Evolutionary conservation across 768 basidiomycete species (phyloP), one percentile per base, ranked within the genome.

Genomic region (Tremella yokohamensis): DNA sequence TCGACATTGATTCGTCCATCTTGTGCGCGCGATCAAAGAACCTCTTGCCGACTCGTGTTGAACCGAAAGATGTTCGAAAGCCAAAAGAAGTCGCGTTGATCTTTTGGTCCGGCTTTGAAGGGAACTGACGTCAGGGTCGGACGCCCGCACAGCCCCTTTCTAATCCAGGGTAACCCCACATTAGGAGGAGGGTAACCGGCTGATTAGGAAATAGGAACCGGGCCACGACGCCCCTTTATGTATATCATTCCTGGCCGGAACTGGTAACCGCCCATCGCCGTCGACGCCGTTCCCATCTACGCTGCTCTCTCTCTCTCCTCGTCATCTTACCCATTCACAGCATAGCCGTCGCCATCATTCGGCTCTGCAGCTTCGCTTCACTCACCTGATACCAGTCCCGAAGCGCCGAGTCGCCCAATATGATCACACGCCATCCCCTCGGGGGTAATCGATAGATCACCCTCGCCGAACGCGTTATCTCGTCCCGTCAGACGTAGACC

Each of bases 351-450:
- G 42, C n/a, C 42, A 45, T 6, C 8, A 8, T 34, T 11, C 29
- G 29, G 29, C 29, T 11, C 11, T 6, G 11, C 11, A 34, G 29
- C 29, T 34, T 34, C 29, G 11, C 29, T 34, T 34, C 11, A 11
- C n/a, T 16, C 42, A 45, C 22, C 8, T 22, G 22, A 6, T 16
- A n/a, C 7, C n/a, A 45, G 22, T 15, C 42, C 15, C 6, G 4
- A 16, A 45, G 22, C n/a, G 42, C n/a, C 22, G 42, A 22, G 42
- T 18, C 25, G 8, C 19, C 37, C 44, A 60, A 11, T 8, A 65
- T 65, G 63, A 65, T 65, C 63, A 55, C 52, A 58, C 63, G 63
- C 44, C 47, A 55, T 65, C 63, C 60, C 60, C 56, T 60, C 56
- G 60, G 63, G 63, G 56, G 40, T 50, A 34, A 11, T 34, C 29